Conservation (phyloP, 1,284 basidiomycete genomes). For the Marasmius oreades region DNA sequence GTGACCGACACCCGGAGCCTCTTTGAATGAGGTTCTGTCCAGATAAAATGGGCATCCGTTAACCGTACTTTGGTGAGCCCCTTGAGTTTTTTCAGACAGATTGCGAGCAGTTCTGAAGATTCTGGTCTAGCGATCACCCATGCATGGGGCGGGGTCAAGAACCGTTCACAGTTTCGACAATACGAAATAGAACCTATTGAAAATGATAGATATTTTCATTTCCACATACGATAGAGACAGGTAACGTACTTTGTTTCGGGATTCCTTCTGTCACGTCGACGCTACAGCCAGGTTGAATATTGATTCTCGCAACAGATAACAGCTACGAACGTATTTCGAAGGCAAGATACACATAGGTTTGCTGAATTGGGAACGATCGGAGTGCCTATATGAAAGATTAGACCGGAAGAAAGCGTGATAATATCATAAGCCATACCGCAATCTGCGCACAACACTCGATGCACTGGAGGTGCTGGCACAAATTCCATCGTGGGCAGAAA, state of each 20-base stretch:
- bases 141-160: constrained; percentile 85
- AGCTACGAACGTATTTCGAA: constrained; percentile 73
- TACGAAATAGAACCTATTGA: constrained; percentile 81
- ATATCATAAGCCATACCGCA: constrained; percentile 50
- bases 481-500: constrained; percentile 58
- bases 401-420: constrained; percentile 1
- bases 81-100: constrained; percentile 93
- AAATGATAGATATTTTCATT: not conserved
- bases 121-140: constrained; percentile 91
- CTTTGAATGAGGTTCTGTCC: constrained; percentile 98
- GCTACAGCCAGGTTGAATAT: constrained; percentile 32
- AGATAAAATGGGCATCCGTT: constrained; percentile 97
- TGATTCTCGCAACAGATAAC: not conserved
- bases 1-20: constrained; percentile 91
- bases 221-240: not conserved
- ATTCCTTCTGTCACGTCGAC: constrained; percentile 98
- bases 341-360: constrained; percentile 91
- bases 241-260: constrained; percentile 81
- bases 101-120: constrained; percentile 87
- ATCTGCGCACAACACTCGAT: constrained; percentile 79
- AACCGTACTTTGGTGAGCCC: constrained; percentile 92
- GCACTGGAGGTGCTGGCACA: constrained; percentile 64
- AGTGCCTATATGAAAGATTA: constrained; percentile 53
- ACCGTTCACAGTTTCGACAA: constrained; percentile 95
- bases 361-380: constrained; percentile 95